Conservation (phyloP, 805 yeast species). For the Grigorovia humatica region DNA sequence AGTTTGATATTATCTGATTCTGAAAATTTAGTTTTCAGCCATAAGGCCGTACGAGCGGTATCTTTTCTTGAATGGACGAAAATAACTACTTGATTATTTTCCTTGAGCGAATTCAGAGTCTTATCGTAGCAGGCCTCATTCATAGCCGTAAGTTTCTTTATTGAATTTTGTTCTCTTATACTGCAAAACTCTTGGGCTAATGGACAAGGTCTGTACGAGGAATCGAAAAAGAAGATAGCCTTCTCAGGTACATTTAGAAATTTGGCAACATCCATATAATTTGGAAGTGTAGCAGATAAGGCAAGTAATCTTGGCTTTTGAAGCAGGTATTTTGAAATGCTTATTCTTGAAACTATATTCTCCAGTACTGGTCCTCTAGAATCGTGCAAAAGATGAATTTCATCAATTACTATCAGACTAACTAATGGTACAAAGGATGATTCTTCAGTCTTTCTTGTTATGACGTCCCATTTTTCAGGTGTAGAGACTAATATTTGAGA, state of each 20-base stretch:
- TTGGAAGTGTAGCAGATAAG: conserved; percentile 86
- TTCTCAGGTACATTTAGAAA: conserved; percentile 57
- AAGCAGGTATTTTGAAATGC: conserved; percentile 34
- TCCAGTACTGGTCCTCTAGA: conserved; percentile 93
- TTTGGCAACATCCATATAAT: conserved; percentile 74
- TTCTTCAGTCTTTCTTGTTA: conserved; percentile 73
- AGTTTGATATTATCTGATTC: conserved; percentile 43
- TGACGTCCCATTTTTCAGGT: conserved; percentile 96
- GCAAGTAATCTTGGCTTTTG: conserved; percentile 65
- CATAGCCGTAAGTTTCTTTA: conserved; percentile 71
- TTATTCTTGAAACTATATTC: conserved; percentile 68
- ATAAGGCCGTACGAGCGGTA: conserved; percentile 72
- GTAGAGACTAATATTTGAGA: conserved; percentile 86
- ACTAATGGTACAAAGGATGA: conserved; percentile 55
- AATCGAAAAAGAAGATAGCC: conserved; percentile 73
- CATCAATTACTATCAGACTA: conserved; percentile 73
- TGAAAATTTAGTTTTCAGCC: conserved; percentile 50
- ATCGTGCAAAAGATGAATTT: conserved; percentile 85
- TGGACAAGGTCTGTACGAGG: conserved; percentile 86
- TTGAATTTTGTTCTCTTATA: conserved; percentile 69
- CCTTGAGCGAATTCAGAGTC: conserved; percentile 49
- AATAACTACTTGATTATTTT: conserved; percentile 70
- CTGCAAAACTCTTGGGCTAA: conserved; percentile 82
- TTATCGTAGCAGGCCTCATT: conserved; percentile 85
- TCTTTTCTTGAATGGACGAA: conserved; percentile 94